Evolutionary conservation across 805 yeast species (phyloP).

Genomic region (Candida broadrunensis): DNA sequence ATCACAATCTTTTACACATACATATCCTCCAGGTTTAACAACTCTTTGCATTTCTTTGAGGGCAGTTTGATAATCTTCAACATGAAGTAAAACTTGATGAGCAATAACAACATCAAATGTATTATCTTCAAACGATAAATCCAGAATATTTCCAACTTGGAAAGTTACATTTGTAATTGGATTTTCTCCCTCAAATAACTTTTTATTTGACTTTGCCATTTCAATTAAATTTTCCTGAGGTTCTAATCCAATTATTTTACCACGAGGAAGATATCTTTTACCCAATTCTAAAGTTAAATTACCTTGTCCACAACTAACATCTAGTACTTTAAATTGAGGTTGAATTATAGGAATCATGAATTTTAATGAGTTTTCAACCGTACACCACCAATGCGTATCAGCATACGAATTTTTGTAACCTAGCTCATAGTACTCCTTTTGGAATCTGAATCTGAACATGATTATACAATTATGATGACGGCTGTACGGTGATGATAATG

Average conservation of each 20-base stretch:
- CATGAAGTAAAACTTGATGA: conserved; percentile 37
- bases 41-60: conserved; percentile 35
- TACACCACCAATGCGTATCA: conserved; percentile 32
- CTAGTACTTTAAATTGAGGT: conserved; percentile 24
- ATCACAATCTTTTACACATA: conserved; percentile 33
- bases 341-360: conserved; percentile 25
- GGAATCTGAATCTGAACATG: too few species aligned
- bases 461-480: too few species aligned
- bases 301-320: conserved; percentile 45
- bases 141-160: conserved; percentile 25
- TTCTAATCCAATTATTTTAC: conserved; percentile 29
- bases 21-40: conserved; percentile 27
- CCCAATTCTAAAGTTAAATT: conserved; percentile 34
- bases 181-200: conserved; percentile 3
- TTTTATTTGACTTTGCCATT: conserved; percentile 13
- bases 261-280: conserved; percentile 21
- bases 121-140: conserved; percentile 30
- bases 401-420: conserved; percentile 21
- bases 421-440: conserved; percentile 19
- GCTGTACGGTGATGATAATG: too few species aligned
- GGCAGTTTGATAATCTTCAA: conserved; percentile 29
- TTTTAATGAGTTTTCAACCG: conserved; percentile 23
- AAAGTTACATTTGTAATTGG: conserved; percentile 15
- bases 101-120: conserved; percentile 36
- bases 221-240: conserved; percentile 26